Evolutionary conservation across 495 filamentous ascomycete species (phyloP).

Genomic region (Penicillium robsamsonii): DNA sequence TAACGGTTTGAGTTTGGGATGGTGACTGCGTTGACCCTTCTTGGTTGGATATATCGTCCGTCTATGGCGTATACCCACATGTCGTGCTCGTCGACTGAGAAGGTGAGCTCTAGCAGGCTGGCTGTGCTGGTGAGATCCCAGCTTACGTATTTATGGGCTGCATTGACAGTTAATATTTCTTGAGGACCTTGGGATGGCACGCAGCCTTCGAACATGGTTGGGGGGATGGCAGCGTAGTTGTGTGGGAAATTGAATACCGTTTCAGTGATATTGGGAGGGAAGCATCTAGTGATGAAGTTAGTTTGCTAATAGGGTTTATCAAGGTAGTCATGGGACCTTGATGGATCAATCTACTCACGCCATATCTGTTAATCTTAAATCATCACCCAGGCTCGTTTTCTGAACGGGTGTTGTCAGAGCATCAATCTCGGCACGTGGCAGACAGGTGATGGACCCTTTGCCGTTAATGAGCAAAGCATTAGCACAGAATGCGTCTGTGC

Average conservation of each 20-base stretch:
- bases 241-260: conserved; percentile 23
- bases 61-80: conserved; percentile 46
- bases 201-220: conserved; percentile 34
- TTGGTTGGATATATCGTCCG: conserved; percentile 39
- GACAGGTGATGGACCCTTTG: conserved; percentile 50
- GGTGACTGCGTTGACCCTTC: conserved; percentile 32
- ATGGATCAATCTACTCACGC: conserved; percentile 33
- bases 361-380: conserved; percentile 44
- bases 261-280: conserved; percentile 19
- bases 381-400: conserved; percentile 25
- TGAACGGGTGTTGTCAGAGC: conserved; percentile 30
- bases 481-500: conserved; percentile 42
- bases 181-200: conserved; percentile 26
- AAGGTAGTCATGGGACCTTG: background rate
- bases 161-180: conserved; percentile 31
- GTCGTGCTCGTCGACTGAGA: conserved; percentile 43
- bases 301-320: background rate
- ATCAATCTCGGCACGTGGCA: conserved; percentile 36
- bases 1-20: conserved; percentile 36
- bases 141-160: conserved; percentile 28
- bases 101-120: conserved; percentile 22
- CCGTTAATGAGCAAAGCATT: conserved; percentile 58
- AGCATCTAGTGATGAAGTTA: conserved; percentile 16
- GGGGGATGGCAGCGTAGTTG: conserved; percentile 22
- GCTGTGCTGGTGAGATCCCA: conserved; percentile 34